A percentile compares a stretch with the other conserved stretches of the same genome.
These are phyloP conservation scores for Lichtheimia hyalospora DNA, from an alignment of 371 early-diverging fungal genomes.

Conservation along the genomic window DNA sequence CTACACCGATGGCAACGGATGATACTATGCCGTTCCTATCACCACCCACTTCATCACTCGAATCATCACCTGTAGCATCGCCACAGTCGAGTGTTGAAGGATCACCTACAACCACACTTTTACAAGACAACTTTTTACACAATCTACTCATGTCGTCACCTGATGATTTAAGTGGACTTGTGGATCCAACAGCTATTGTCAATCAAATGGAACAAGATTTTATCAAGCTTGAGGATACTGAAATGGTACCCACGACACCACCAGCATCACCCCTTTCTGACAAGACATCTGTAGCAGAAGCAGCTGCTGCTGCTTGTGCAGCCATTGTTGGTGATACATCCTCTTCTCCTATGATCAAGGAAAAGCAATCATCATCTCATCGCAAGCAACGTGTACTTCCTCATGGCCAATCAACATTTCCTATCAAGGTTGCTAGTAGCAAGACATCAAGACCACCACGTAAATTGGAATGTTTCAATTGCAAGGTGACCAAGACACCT, in stretches of 20 bases:
- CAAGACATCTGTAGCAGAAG: conserved; percentile 1
- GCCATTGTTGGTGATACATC: neutral
- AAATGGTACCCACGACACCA: conserved; percentile 5
- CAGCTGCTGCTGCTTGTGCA: conserved; percentile 6
- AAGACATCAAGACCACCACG: conserved; percentile 39
- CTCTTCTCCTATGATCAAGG: neutral
- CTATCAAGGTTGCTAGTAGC: conserved; percentile 18
- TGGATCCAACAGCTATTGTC: neutral
- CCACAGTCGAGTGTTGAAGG: conserved; percentile 12
- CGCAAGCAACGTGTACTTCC: conserved; percentile 11
- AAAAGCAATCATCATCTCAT: neutral
- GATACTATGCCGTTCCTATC: conserved; percentile 1
- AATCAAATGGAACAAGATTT: conserved; percentile 1
- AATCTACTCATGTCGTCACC: conserved; percentile 2
- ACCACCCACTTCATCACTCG: conserved; percentile 6
- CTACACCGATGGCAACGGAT: neutral
- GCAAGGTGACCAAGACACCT: conserved; percentile 76
- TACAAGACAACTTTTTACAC: conserved; percentile 17
- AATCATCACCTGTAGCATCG: conserved; percentile 15
- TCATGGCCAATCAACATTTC: conserved; percentile 22
- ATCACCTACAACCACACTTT: conserved; percentile 15
- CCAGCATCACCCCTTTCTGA: neutral
- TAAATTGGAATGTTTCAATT: conserved; percentile 78
- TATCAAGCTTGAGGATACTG: conserved; percentile 8
- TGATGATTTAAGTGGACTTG: neutral